A percentile compares a stretch with the other conserved stretches of the same genome.
Evolutionary conservation across 2,329 filamentous ascomycete genomes (phyloP).

Genomic region (Scytalidium lignicola): DNA sequence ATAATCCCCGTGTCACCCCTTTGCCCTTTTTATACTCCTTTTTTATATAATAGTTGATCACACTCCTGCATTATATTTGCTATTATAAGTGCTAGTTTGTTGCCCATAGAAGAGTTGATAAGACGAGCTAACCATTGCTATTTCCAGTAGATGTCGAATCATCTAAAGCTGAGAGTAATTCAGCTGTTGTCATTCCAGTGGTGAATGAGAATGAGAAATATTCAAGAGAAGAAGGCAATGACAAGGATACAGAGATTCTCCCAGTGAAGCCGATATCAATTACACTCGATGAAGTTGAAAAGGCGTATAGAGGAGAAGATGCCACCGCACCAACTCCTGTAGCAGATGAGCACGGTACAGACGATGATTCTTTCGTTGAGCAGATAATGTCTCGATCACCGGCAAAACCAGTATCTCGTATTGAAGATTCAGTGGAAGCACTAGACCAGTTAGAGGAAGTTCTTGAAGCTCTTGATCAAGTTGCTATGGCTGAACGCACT

Average conservation of each 20-base stretch:
- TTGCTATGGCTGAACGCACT: constrained; percentile 19
- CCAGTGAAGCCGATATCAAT: not conserved
- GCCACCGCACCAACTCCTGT: constrained; percentile 1
- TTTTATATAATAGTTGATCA: no score
- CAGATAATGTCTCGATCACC: constrained; percentile 31
- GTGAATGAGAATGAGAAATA: not conserved
- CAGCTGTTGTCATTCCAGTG: not conserved
- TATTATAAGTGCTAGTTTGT: no score
- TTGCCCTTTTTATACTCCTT: no score
- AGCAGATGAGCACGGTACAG: constrained; percentile 4
- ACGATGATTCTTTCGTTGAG: constrained; percentile 31
- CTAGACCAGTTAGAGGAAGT: constrained; percentile 58
- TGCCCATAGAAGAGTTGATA: not conserved
- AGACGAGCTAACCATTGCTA: not conserved
- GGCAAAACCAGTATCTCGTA: constrained; percentile 38
- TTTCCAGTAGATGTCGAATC: not conserved
- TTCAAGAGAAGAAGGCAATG: not conserved
- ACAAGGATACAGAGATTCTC: not conserved
- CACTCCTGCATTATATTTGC: no score
- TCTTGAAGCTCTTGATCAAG: constrained; percentile 39
- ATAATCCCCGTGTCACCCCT: not conserved
- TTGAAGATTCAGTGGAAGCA: constrained; percentile 60
- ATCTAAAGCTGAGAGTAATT: not conserved
- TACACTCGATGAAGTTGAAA: constrained; percentile 24
- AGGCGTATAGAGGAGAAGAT: constrained; percentile 6